Evolutionary conservation across 2,329 filamentous ascomycete genomes (phyloP), one percentile per base, ranked within the genome.

Genomic region (Fusarium pseudograminearum): DNA sequence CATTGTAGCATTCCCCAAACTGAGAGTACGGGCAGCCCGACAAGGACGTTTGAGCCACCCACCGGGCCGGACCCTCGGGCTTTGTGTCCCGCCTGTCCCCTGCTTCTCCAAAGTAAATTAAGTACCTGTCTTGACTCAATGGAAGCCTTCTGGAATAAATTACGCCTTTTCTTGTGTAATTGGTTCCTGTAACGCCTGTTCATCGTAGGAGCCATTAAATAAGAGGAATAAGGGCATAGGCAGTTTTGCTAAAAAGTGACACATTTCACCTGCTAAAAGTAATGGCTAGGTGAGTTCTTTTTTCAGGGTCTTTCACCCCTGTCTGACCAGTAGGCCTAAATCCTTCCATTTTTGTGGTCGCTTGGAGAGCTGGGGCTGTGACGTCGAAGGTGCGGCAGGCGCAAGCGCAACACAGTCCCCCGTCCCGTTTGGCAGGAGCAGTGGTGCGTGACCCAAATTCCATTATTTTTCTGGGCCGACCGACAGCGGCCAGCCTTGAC

Each of bases 401-500:
- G 52, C 31, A 46, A 46, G 48, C 18, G 36, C 48, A 26, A 10
- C 48, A 34, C 24, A 40, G 22, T 48, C 20, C 22, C 20, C 46
- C 22, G 31, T 38, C 12, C 22, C 8, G 31, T 55, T 22, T 57
- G 20, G 47, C 48, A 58, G 53, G 52, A 53, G 61, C 58, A 53
- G 51, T 52, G 48, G 48, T 52, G 48, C 48, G 24, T 52, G 48
- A 52, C 48, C 34, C 48, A 46, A 42, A 52, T 52, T 52, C 48
- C 34, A 40, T 52, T 52, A 52, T 52, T 52, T 52, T 52, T 52
- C 48, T 57, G 65, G 69, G 69, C 59, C 61, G 61, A 69, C 72
- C 71, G 69, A 73, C 67, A 69, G 65, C 71, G 69, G 62, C 58
- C 67, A 68, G 36, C 61, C 44, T 31, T 48, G 54, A 22, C 47